Conservation (phyloP, 495 filamentous ascomycete species). For the Lasiosphaeriaceae sp. region DNA sequence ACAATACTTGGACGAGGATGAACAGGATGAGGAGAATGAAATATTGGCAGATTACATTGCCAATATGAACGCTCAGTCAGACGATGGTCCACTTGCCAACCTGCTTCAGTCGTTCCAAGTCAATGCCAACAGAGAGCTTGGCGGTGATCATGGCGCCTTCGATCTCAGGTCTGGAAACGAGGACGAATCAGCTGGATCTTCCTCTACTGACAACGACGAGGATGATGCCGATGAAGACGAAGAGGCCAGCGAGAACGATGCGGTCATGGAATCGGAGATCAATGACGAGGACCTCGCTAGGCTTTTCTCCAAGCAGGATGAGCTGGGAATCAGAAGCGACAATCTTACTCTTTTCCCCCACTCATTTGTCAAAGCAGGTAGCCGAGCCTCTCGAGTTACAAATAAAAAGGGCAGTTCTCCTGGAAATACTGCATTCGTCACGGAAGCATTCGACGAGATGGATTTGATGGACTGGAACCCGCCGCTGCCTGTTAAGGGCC, state of each 20-base stretch:
- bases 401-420: not conserved
- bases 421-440: conserved; percentile 54
- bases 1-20: conserved; percentile 15
- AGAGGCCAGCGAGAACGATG: conserved; percentile 31
- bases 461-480: conserved; percentile 80
- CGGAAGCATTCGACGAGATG: conserved; percentile 72
- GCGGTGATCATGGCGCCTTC: conserved; percentile 35
- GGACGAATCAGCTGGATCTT: conserved; percentile 12
- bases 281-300: conserved; percentile 58
- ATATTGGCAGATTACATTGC: conserved; percentile 71
- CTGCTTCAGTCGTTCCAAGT: conserved; percentile 17
- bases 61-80: conserved; percentile 54
- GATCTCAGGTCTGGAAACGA: conserved; percentile 14
- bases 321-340: conserved; percentile 55
- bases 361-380: conserved; percentile 4
- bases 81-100: conserved; percentile 26
- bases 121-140: conserved; percentile 42
- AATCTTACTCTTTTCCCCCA: conserved; percentile 56
- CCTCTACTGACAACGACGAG: conserved; percentile 26
- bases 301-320: conserved; percentile 62
- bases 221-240: conserved; percentile 29
- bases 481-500: conserved; percentile 57
- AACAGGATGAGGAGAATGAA: conserved; percentile 55
- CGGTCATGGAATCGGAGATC: conserved; percentile 31
- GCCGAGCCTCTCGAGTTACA: not conserved